phyloP scores from a whole-genome alignment of 495 filamentous ascomycete species.

The Aspergillus steynii region DNA sequence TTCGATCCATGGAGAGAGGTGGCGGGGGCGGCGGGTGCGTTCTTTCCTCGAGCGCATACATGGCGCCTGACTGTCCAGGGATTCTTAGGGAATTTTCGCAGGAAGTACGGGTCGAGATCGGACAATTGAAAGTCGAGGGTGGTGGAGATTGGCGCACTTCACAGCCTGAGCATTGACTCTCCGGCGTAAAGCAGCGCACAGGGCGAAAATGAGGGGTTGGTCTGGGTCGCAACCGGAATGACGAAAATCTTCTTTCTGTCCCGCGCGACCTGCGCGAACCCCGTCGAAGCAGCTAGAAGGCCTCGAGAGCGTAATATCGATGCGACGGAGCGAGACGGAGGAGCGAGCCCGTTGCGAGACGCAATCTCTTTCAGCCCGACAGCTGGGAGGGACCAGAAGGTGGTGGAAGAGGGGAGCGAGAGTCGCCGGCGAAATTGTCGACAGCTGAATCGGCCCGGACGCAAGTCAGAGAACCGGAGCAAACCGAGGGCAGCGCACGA shows the following conservation, averaged over 20 bases:
- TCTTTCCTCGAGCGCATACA: constrained; percentile 50
- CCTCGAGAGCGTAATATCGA: neutral
- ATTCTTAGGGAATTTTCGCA: constrained; percentile 1
- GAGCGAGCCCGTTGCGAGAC: constrained; percentile 2
- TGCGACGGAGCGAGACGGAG: constrained; percentile 1
- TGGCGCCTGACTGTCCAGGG: constrained; percentile 27
- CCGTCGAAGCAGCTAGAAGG: neutral
- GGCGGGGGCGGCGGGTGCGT: constrained; percentile 42
- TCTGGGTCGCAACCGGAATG: constrained; percentile 11
- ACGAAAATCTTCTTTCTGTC: neutral
- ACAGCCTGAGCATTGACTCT: constrained; percentile 36
- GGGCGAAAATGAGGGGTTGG: neutral
- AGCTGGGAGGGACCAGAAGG: constrained; percentile 9
- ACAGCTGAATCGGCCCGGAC: constrained; percentile 3
- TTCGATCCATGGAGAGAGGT: constrained; percentile 51
- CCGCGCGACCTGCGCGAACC: constrained; percentile 8
- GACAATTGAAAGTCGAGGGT: no score
- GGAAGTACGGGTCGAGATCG: neutral
- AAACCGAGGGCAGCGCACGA: neutral
- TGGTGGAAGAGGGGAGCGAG: constrained; percentile 23
- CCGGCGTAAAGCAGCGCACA: constrained; percentile 8
- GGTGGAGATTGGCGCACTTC: constrained; percentile 35
- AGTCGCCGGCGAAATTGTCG: neutral
- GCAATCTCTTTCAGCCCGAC: constrained; percentile 6
- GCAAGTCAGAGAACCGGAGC: constrained; percentile 9